Evolutionary conservation across 306 rosid genomes (phyloP), one percentile per base, ranked within the genome.

Genomic region (Hippophae gyantsensis): DNA sequence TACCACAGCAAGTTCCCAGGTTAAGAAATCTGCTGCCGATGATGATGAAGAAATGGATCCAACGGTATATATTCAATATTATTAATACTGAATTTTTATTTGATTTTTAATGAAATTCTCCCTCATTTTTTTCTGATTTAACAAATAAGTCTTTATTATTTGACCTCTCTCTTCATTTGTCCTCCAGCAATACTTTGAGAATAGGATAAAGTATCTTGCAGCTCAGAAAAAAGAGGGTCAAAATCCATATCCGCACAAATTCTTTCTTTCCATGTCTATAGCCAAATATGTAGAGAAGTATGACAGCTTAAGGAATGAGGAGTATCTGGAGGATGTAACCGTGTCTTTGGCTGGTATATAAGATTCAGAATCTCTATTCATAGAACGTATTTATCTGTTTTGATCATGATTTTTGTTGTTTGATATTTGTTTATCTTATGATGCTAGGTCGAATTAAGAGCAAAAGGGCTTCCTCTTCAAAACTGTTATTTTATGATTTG

Each of bases 11-110:
- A 70, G 26, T 63, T 60, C 84, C 9, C 83, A 82, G 57, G 73
- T 58, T 49, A 86, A 74, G 80, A 89, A 75, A 60, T 52, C 76
- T 58, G 82, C 65, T 18, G 54, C 79, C 10, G 74, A 62, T 62
- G 94, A 89, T 49, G 97, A 85, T 23, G 96, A 90, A 13, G 89
- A 87, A 57, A 87, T 92, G 86, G 95, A 89, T 74, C 97, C 95
- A 13, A 89, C 94, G 66, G 95, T 89, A 77, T 23, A n/a, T 42
- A 57, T 65, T 11, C 9, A 6, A 8, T 56, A 27, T 3, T 51
- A 53, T 8, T 63, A 56, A 40, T 48, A 62, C 11, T 57, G 18
- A 58, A 70, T 47, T 0, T 52, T 3, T 13, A 26, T 38, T 7
- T 50, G 14, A 14, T 9, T 27, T 7, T 52, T 52, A 23, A 7